Evolutionary conservation across 257 asterid genomes (phyloP), one percentile per base, ranked within the genome.

Genomic region (Solanum chilense): DNA sequence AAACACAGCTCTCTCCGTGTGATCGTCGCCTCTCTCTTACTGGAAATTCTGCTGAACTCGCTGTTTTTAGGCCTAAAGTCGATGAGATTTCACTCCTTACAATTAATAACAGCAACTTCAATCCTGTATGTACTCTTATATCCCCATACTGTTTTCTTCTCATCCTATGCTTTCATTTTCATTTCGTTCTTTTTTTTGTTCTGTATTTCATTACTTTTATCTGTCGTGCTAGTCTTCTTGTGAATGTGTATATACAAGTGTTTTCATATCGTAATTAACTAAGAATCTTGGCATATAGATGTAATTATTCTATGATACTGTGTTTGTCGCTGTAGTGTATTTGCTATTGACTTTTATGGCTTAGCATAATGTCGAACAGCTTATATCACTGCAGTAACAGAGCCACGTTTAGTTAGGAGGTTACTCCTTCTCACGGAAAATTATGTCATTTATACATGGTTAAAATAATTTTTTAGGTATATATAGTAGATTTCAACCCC

Each of bases 11-110:
- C 81, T 97, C 99, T 3, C 99, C 99, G 1, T 96, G 99, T 56
- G 99, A 97, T 89, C 84, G 82, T 1, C 98, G 99, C 3, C 98
- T 97, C 66, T 11, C 94, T 44, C 95, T 97, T 31, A 23, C 94
- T 12, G 88, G 87, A n/a, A 83, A 69, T 25, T 60, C 75, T 3
- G 93, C 96, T 5, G 89, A 92, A 69, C 90, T 96, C 2, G 98
- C 98, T 3, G 88, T 97, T 68, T 97, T 96, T 83, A 91, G 99
- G 94, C 98, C 99, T 2, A 95, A 94, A 84, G 95, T 96, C 10
- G 99, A 97, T 68, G 99, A 97, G 93, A 92, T 97, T 88, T 91
- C 99, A n/a, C 97, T 97, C 68, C 99, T 97, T 89, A 92, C 98
- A 18, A 88, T 95, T 90, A 90, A 88, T n/a, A 91, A 91, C 91